Evolutionary conservation across 2,329 filamentous ascomycete genomes (phyloP), one percentile per base, ranked within the genome.

Genomic region (Xylariomycetidae sp.): DNA sequence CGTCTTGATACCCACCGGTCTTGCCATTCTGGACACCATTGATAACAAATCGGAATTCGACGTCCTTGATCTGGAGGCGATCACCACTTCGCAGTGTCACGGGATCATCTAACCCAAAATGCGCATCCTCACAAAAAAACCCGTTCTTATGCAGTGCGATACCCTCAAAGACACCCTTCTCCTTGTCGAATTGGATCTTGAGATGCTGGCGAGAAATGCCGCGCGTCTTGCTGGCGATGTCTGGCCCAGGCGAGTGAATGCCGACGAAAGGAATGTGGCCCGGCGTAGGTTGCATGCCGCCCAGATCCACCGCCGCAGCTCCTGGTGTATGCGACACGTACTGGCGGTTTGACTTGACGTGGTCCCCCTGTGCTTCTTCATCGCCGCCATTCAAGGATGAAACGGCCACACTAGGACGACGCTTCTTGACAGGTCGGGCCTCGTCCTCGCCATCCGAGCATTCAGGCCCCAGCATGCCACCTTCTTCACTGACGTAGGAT

Each of bases 121-220:
- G 70, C 4, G 65, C 60, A 29, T 80, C 78, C 33, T 83, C 73
- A 42, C 77, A 70, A 50, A 84, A 82, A 49, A 82, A 78, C 5
- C 82, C 82, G 46, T 87, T 87, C 42, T 67, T 69, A 43, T 77
- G 73, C 7, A 77, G 48, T 0, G 72, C 68, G 16, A 70, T 65
- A 29, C 83, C 75, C 51, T 85, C 76, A 49, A 85, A 89, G 6
- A 74, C 63, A 14, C 74, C 67, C 25, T 67, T 67, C 10, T 75
- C 64, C 40, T 73, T 67, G 48, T 84, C 82, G 59, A 80, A 89
- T 29, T 73, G 65, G 46, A 90, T 85, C 48, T 78, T 80, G 30
- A 85, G 65, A 54, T 90, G 85, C 46, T 82, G 67, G 40, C 83
- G 69, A 4, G 84, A 89, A 34, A 89, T 88, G 31, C 73, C 74